A percentile compares a stretch with the other conserved stretches of the same genome.
Conservation (phyloP, 1,139 yeast species). For the Debaryomyces coudertii region DNA sequence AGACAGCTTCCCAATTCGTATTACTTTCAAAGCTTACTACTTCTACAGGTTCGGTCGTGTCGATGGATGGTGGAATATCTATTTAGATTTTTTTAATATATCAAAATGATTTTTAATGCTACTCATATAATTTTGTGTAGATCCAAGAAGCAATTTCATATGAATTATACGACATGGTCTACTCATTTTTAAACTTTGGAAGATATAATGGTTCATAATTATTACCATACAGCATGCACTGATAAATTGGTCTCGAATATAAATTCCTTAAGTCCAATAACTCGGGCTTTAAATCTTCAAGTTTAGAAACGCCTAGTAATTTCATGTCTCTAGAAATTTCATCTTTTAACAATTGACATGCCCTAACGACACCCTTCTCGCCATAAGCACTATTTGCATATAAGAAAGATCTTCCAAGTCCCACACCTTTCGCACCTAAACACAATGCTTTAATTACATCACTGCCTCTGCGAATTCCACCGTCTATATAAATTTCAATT, state of each 20-base stretch:
- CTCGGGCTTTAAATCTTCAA: slow-evolving; percentile 37
- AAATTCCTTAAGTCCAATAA: slow-evolving; percentile 19
- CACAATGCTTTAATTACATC: slow-evolving; percentile 58
- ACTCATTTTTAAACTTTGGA: slow-evolving; percentile 16
- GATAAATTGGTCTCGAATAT: slow-evolving; percentile 10
- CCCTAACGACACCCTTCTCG: slow-evolving; percentile 48
- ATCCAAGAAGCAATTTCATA: not conserved
- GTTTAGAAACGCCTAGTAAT: slow-evolving; percentile 45
- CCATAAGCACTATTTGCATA: slow-evolving; percentile 54
- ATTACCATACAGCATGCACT: slow-evolving; percentile 15
- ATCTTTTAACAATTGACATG: slow-evolving; percentile 45
- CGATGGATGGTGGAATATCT: slow-evolving; percentile 32
- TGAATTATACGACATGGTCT: not conserved
- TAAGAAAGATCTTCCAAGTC: slow-evolving; percentile 50
- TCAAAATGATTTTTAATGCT: not conserved
- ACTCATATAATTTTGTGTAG: not conserved
- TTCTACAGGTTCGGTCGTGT: slow-evolving; percentile 35
- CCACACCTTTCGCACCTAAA: slow-evolving; percentile 59
- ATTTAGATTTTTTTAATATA: slow-evolving; percentile 9
- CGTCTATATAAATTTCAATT: slow-evolving; percentile 53
- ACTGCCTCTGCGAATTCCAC: slow-evolving; percentile 59
- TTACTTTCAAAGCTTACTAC: slow-evolving; percentile 31
- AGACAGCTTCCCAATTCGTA: slow-evolving; percentile 35
- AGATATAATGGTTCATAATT: slow-evolving; percentile 19
- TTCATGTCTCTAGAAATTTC: slow-evolving; percentile 52